These are phyloP conservation scores for Aspergillus tubingensis DNA, from an alignment of 2,329 filamentous ascomycete genomes.

Conservation along the genomic window DNA sequence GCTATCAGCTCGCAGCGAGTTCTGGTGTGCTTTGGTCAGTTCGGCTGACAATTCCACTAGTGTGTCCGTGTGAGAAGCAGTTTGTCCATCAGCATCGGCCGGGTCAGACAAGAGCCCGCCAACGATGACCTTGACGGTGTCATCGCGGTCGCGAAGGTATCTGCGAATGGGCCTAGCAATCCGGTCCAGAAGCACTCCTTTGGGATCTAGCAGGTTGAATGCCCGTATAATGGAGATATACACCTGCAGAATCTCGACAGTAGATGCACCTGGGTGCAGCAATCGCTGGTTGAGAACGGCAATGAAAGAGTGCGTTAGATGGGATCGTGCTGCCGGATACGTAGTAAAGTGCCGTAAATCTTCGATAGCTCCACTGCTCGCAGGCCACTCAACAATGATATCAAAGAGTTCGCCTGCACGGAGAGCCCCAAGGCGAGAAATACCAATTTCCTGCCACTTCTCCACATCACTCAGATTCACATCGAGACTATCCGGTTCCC, in stretches of 20 bases:
- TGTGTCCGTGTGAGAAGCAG: conserved; percentile 39
- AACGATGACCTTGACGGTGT: conserved; percentile 67
- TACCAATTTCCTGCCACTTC: conserved; percentile 58
- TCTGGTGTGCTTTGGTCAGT: conserved; percentile 46
- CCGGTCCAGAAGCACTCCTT: conserved; percentile 67
- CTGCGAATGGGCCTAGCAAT: conserved; percentile 64
- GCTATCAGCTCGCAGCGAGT: conserved; percentile 47
- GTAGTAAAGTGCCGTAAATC: conserved; percentile 62
- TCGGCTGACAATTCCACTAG: conserved; percentile 58
- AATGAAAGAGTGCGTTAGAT: conserved; percentile 58
- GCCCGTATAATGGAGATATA: conserved; percentile 68
- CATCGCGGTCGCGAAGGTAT: conserved; percentile 65
- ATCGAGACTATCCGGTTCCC: conserved; percentile 29
- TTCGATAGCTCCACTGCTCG: conserved; percentile 59
- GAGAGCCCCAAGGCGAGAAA: conserved; percentile 57
- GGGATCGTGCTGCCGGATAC: conserved; percentile 55
- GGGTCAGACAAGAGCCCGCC: conserved; percentile 62
- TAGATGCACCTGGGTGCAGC: conserved; percentile 65
- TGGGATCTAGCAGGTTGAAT: conserved; percentile 64
- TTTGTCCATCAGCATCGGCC: conserved; percentile 39
- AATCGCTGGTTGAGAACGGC: conserved; percentile 56
- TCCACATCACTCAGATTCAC: conserved; percentile 48
- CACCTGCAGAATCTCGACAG: conserved; percentile 65
- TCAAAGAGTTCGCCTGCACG: conserved; percentile 62
- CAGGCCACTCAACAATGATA: conserved; percentile 63